These are phyloP conservation scores for Ophiocordyceps camponoti-floridani DNA, from an alignment of 2,329 filamentous ascomycete genomes.

Conservation along the genomic window DNA sequence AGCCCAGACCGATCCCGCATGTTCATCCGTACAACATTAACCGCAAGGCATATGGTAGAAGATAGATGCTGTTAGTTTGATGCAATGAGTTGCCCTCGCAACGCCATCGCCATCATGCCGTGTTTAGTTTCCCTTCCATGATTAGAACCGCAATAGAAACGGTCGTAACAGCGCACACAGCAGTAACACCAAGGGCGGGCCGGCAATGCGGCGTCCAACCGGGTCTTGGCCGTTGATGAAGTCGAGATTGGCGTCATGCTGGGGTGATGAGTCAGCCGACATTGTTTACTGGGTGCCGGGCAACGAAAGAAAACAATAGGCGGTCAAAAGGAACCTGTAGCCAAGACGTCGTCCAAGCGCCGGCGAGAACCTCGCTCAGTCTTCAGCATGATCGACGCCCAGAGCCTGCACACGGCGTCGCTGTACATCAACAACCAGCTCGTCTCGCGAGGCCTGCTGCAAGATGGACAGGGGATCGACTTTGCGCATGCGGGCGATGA, in stretches of 20 bases:
- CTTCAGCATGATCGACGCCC: conserved; percentile 32
- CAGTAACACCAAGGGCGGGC: background rate
- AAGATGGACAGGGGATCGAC: conserved; percentile 58
- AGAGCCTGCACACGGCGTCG: conserved; percentile 48
- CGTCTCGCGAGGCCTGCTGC: conserved; percentile 44
- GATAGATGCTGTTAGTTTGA: background rate
- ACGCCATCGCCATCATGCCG: background rate
- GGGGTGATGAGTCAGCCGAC: background rate
- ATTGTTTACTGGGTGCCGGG: background rate
- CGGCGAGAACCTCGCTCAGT: background rate
- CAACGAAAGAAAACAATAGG: background rate
- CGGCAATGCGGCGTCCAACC: background rate
- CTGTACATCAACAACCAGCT: conserved; percentile 59
- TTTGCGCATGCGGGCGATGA: conserved; percentile 56
- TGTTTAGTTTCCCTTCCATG: background rate
- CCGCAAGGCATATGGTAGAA: background rate
- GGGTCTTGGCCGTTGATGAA: background rate
- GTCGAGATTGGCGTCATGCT: background rate
- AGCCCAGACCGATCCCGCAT: no score
- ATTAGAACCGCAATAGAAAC: background rate
- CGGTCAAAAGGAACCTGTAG: background rate
- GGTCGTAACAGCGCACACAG: no score
- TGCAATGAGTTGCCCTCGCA: background rate
- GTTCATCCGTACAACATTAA: no score
- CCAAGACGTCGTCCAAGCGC: background rate